phyloP scores from a whole-genome alignment of 257 asterid genomes.

The Salvia hispanica region DNA sequence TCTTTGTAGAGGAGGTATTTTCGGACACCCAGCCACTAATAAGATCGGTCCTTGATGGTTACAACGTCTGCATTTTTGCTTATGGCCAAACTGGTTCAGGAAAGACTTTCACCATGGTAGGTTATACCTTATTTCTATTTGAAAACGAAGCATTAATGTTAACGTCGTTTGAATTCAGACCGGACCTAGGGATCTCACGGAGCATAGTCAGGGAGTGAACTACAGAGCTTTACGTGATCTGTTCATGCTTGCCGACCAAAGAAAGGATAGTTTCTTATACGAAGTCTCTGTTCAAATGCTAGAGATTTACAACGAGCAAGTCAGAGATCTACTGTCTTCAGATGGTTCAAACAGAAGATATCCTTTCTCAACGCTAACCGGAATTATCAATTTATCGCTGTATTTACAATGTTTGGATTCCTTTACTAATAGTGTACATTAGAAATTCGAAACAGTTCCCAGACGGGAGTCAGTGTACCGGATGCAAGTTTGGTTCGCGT shows the following conservation, averaged over 20 bases:
- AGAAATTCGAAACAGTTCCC: conserved; percentile 90
- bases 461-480: conserved; percentile 84
- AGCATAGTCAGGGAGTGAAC: conserved; percentile 78
- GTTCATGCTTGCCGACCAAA: conserved; percentile 78
- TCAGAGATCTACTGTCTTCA: conserved; percentile 75
- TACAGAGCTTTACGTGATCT: conserved; percentile 83
- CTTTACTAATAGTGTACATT: conserved; percentile 58
- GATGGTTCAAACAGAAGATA: conserved; percentile 88
- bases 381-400: conserved; percentile 9
- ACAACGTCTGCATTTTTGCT: conserved; percentile 91
- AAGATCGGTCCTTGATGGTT: conserved; percentile 95
- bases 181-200: conserved; percentile 84
- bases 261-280: conserved; percentile 68
- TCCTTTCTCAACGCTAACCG: conserved; percentile 47
- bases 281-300: conserved; percentile 93
- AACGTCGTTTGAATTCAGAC: conserved; percentile 48
- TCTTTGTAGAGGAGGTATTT: conserved; percentile 77
- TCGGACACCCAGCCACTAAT: conserved; percentile 80
- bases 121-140: conserved; percentile 23
- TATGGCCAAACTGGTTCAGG: conserved; percentile 98
- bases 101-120: conserved; percentile 88
- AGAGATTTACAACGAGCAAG: conserved; percentile 95
- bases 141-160: conserved; percentile 11
- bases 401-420: conserved; percentile 24
- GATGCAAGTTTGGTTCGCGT: conserved; percentile 75